Percentiles rank a stretch among this genome's conserved stretches.
These are phyloP conservation scores for Xylaria venustula DNA, from an alignment of 495 filamentous ascomycete genomes.

Conservation along the genomic window DNA sequence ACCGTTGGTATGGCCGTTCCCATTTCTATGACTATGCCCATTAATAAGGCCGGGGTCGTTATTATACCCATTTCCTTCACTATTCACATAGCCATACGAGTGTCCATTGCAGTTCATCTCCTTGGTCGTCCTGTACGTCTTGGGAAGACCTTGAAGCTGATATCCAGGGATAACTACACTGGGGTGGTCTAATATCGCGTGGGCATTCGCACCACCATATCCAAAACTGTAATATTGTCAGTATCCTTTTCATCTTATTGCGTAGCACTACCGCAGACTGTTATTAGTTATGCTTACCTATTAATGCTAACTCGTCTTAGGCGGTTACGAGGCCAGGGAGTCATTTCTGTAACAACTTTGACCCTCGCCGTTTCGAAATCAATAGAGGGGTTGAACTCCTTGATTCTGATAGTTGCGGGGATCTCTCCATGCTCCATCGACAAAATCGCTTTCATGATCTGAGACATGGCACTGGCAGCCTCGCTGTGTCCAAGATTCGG, in stretches of 20 bases:
- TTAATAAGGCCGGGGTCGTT: neutral
- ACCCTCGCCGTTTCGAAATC: conserved; percentile 34
- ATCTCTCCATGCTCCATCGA: conserved; percentile 34
- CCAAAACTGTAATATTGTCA: conserved; percentile 31
- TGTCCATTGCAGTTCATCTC: no score
- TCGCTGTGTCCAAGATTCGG: conserved; percentile 55
- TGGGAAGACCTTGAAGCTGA: neutral
- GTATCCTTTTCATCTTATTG: no score
- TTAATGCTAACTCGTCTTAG: conserved; percentile 27
- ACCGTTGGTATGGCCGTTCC: neutral
- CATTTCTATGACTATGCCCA: neutral
- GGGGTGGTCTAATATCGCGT: conserved; percentile 40
- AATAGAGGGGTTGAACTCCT: conserved; percentile 43
- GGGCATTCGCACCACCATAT: conserved; percentile 50
- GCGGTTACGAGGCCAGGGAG: neutral
- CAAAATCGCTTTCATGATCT: conserved; percentile 45
- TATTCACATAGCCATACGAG: neutral
- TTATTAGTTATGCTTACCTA: conserved; percentile 16
- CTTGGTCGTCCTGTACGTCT: no score
- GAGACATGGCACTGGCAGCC: conserved; percentile 47
- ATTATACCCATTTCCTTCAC: neutral
- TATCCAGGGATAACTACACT: neutral
- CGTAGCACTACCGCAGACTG: no score
- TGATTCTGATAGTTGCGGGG: conserved; percentile 41
- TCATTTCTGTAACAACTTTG: conserved; percentile 23